A percentile compares a stretch with the other conserved stretches of the same genome.
These are phyloP conservation scores for Tylopilus rubrobrunneus DNA, from an alignment of 768 basidiomycete genomes.

Conservation along the genomic window DNA sequence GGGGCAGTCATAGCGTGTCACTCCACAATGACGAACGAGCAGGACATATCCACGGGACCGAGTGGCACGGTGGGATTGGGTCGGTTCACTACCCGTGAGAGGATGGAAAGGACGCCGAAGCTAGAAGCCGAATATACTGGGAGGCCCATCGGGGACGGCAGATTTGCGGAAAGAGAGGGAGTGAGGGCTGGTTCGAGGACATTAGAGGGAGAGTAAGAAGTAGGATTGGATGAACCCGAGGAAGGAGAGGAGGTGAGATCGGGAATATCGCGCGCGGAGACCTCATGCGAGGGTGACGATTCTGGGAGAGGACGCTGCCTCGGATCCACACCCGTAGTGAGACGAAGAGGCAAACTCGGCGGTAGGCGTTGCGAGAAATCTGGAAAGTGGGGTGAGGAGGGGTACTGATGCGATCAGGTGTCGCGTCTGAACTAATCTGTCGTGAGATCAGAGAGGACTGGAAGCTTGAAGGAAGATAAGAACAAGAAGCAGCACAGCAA, in stretches of 20 bases:
- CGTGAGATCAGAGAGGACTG: slow-evolving; percentile 16
- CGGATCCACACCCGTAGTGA: slow-evolving; percentile 1
- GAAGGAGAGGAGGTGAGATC: background rate
- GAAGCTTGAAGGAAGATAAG: slow-evolving; percentile 24
- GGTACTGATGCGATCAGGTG: background rate
- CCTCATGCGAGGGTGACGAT: background rate
- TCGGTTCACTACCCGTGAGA: slow-evolving; percentile 72
- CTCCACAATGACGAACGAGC: slow-evolving; percentile 92
- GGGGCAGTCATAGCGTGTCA: slow-evolving; percentile 74
- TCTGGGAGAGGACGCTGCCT: slow-evolving; percentile 8
- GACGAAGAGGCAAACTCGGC: background rate
- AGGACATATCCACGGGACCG: slow-evolving; percentile 90
- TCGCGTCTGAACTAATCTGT: slow-evolving; percentile 3
- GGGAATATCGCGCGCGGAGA: slow-evolving; percentile 4
- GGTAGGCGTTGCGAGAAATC: background rate
- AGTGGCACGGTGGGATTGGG: slow-evolving; percentile 71
- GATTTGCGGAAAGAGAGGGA: slow-evolving; percentile 8
- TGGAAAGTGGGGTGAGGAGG: background rate
- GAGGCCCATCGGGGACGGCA: slow-evolving; percentile 34
- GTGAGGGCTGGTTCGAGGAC: background rate
- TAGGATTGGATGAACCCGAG: slow-evolving; percentile 2
- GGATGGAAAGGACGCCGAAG: slow-evolving; percentile 82
- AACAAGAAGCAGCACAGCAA: background rate
- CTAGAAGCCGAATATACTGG: slow-evolving; percentile 88
- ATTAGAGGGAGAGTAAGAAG: slow-evolving; percentile 5